Evolutionary conservation across 2,329 filamentous ascomycete species (phyloP).

Genomic region (Aulographum hederae): DNA sequence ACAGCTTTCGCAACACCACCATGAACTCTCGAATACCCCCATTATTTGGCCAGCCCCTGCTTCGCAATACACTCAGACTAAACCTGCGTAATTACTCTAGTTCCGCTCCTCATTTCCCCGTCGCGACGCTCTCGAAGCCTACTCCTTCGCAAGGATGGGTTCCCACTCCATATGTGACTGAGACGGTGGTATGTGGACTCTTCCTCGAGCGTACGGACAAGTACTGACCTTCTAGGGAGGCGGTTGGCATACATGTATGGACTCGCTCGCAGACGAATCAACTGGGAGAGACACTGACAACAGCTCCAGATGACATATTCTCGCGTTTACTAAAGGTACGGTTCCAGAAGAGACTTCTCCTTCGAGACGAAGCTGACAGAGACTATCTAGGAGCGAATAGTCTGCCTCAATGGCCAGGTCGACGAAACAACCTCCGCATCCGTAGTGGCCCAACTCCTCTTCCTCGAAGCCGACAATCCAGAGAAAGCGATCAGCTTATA

Average conservation of each 20-base stretch:
- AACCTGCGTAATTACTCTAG: too few relatives aligned
- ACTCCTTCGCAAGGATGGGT: slow-evolving; percentile 21
- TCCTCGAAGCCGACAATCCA: slow-evolving; percentile 91
- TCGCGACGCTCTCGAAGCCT: too few relatives aligned
- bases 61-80: too few relatives aligned
- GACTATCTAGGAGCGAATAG: slow-evolving; percentile 57
- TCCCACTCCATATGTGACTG: slow-evolving; percentile 31
- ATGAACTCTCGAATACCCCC: too few relatives aligned
- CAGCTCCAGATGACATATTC: slow-evolving; percentile 26
- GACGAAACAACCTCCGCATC: slow-evolving; percentile 83
- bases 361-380: background rate
- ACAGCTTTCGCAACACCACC: too few relatives aligned
- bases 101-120: too few relatives aligned
- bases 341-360: background rate
- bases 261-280: background rate
- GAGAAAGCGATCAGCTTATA: slow-evolving; percentile 94
- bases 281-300: too few relatives aligned
- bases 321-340: slow-evolving; percentile 24
- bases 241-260: slow-evolving; percentile 29
- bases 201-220: slow-evolving; percentile 1
- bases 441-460: slow-evolving; percentile 88
- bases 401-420: slow-evolving; percentile 82
- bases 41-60: too few relatives aligned
- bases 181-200: slow-evolving; percentile 29
- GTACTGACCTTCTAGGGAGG: slow-evolving; percentile 24